Percentiles rank a stretch among this genome's conserved stretches.
These are phyloP conservation scores for Lentinula novae-zelandiae DNA, from an alignment of 1,284 basidiomycete genomes.

Conservation along the genomic window DNA sequence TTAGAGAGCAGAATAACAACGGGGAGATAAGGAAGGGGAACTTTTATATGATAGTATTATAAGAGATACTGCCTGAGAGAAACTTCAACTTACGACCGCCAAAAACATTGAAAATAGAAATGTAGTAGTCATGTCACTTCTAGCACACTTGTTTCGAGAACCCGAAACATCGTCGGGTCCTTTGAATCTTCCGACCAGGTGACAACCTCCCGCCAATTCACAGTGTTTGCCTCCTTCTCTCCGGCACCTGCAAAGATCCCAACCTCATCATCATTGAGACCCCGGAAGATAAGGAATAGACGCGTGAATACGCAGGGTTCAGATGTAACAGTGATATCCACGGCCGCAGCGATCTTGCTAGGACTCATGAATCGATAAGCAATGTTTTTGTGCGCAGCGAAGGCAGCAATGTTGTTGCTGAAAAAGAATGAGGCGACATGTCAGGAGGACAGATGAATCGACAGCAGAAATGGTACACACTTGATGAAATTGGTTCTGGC, in stretches of 20 bases:
- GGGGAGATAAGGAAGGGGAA: neutral
- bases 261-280: slow-evolving; percentile 74
- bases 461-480: slow-evolving; percentile 36
- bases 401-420: slow-evolving; percentile 71
- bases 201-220: slow-evolving; percentile 74
- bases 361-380: slow-evolving; percentile 82
- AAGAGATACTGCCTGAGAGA: slow-evolving; percentile 6
- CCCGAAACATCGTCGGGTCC: slow-evolving; percentile 65
- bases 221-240: slow-evolving; percentile 76
- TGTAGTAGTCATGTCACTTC: slow-evolving; percentile 49
- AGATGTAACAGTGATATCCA: slow-evolving; percentile 76
- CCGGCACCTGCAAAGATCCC: slow-evolving; percentile 69
- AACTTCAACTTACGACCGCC: neutral
- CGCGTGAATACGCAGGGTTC: slow-evolving; percentile 80
- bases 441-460: neutral
- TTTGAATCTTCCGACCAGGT: slow-evolving; percentile 77
- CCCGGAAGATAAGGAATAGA: slow-evolving; percentile 78
- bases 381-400: slow-evolving; percentile 73
- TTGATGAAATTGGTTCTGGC: slow-evolving; percentile 76
- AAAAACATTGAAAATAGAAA: neutral
- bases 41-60: neutral
- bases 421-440: slow-evolving; percentile 4
- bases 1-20: neutral
- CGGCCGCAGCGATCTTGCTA: slow-evolving; percentile 71
- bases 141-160: slow-evolving; percentile 72